Conservation (phyloP, 2,329 filamentous ascomycete species). For the Colletotrichum sp. region DNA sequence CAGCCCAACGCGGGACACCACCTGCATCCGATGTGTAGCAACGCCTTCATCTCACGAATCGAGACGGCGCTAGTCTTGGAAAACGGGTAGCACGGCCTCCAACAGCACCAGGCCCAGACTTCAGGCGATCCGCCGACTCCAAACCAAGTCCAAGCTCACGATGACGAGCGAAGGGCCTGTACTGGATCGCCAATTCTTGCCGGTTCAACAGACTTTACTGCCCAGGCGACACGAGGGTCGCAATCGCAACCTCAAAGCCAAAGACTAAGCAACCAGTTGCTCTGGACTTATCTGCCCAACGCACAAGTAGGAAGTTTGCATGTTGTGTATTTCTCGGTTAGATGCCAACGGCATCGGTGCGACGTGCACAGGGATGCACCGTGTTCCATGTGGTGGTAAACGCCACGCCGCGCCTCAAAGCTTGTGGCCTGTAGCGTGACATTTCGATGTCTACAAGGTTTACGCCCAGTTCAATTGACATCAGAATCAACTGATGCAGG, state of each 20-base stretch:
- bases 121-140: background rate
- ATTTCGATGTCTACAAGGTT: background rate
- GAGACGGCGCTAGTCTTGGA: background rate
- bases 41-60: background rate
- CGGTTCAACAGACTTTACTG: background rate
- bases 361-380: background rate
- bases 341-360: background rate
- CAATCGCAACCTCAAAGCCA: background rate
- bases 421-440: background rate
- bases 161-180: background rate
- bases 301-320: background rate
- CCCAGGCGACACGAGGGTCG: background rate
- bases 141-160: background rate
- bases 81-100: background rate
- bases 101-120: background rate
- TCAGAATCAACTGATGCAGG: background rate
- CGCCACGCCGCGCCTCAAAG: background rate
- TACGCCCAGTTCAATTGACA: background rate
- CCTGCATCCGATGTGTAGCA: background rate
- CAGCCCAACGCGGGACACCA: background rate
- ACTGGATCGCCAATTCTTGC: background rate
- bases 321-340: background rate
- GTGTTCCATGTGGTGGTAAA: background rate
- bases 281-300: background rate
- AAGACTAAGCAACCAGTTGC: background rate